A percentile compares a stretch with the other conserved stretches of the same genome.
These are phyloP conservation scores for Zarea fungicola DNA, from an alignment of 2,329 filamentous ascomycete genomes.

Conservation along the genomic window DNA sequence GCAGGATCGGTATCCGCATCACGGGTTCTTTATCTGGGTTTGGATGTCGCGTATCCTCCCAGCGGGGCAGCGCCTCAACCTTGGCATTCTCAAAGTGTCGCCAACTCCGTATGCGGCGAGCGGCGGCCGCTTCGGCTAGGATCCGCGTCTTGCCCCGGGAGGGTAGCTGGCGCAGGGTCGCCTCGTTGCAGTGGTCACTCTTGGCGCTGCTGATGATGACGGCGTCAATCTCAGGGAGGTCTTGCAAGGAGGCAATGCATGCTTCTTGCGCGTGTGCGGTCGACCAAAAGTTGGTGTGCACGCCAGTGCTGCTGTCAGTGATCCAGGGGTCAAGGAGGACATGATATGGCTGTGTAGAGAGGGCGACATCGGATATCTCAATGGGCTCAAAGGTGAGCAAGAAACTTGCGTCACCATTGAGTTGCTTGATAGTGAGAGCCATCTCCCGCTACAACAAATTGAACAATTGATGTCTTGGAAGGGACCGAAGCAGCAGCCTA, in stretches of 20 bases:
- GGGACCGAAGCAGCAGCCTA: no score
- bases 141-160: conserved; percentile 53
- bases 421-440: conserved; percentile 57
- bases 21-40: conserved; percentile 26
- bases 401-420: conserved; percentile 62
- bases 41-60: conserved; percentile 30
- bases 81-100: conserved; percentile 57
- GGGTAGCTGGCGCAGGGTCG: conserved; percentile 61
- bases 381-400: conserved; percentile 57
- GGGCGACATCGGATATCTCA: conserved; percentile 19
- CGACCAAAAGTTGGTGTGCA: conserved; percentile 56
- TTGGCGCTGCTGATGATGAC: conserved; percentile 42
- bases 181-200: conserved; percentile 66
- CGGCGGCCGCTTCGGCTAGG: conserved; percentile 59
- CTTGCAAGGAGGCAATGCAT: conserved; percentile 47
- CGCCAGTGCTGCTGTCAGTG: conserved; percentile 52
- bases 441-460: no score
- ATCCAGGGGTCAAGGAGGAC: conserved; percentile 72
- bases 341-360: conserved; percentile 46
- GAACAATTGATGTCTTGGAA: no score
- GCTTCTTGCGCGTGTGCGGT: conserved; percentile 47
- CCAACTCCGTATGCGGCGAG: conserved; percentile 61
- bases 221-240: conserved; percentile 39
- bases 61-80: conserved; percentile 40
- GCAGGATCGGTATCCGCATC: conserved; percentile 46